A percentile compares a stretch with the other conserved stretches of the same genome.
These are phyloP conservation scores for Rhodotorula sp. DNA, from an alignment of 1,284 basidiomycete genomes.

Conservation along the genomic window DNA sequence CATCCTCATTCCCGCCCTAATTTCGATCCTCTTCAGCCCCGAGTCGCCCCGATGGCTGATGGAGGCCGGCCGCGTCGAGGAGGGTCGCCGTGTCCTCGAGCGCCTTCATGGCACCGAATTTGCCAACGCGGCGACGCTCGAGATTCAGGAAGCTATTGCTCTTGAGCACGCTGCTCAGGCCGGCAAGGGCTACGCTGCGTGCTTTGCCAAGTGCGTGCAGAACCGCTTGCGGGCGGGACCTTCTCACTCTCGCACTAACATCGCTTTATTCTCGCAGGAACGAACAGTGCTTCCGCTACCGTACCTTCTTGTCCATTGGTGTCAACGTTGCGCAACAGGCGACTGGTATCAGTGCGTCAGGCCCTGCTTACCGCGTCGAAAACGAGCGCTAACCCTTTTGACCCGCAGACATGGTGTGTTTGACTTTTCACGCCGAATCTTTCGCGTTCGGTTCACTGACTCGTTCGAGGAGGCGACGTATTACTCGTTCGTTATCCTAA, in stretches of 20 bases:
- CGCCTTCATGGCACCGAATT: constrained; percentile 36
- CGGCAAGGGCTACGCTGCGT: constrained; percentile 31
- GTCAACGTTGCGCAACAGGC: constrained; percentile 43
- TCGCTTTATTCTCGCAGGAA: constrained; percentile 19
- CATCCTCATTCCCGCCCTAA: constrained; percentile 37
- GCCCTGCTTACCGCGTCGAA: background rate
- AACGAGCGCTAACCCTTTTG: background rate
- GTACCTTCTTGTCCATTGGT: constrained; percentile 37
- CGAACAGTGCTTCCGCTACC: constrained; percentile 44
- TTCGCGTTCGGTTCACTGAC: too few relatives aligned
- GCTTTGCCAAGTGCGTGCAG: constrained; percentile 33
- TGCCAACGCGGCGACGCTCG: constrained; percentile 37
- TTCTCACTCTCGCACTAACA: background rate
- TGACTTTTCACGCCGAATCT: too few relatives aligned
- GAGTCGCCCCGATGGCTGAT: constrained; percentile 41
- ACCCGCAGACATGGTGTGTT: background rate
- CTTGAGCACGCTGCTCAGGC: constrained; percentile 38
- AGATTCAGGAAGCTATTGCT: constrained; percentile 42
- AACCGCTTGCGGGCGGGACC: background rate
- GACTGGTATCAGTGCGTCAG: constrained; percentile 36
- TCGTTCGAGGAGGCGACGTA: too few relatives aligned
- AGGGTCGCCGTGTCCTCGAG: constrained; percentile 32
- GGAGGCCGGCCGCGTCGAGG: constrained; percentile 38
- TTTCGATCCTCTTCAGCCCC: constrained; percentile 41
- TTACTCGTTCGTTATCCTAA: too few relatives aligned